phyloP scores from a whole-genome alignment of 2,329 filamentous ascomycete genomes.

The Verticillium nubilum region DNA sequence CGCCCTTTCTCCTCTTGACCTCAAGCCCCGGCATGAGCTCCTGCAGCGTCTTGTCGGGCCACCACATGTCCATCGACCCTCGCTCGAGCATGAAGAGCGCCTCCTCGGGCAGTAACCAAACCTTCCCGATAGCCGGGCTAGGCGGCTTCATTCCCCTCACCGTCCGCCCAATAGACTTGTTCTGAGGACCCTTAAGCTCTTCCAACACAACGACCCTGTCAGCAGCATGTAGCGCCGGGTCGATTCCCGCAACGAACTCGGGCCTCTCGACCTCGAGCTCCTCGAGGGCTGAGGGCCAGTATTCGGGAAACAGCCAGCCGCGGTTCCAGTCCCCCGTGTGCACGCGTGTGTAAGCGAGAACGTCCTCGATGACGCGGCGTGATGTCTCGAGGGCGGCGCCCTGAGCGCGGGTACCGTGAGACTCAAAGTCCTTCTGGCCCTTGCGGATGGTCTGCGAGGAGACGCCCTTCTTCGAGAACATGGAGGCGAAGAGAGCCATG shows the following conservation, averaged over 20 bases:
- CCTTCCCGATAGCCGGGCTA: conserved; percentile 48
- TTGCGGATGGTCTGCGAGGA: conserved; percentile 70
- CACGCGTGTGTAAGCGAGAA: conserved; percentile 69
- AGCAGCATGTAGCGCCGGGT: conserved; percentile 30
- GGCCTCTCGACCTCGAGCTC: conserved; percentile 2
- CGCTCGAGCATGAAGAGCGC: conserved; percentile 84
- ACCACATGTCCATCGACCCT: conserved; percentile 81
- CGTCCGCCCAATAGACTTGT: conserved; percentile 69
- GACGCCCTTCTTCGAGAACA: conserved; percentile 44
- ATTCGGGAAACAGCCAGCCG: conserved; percentile 69
- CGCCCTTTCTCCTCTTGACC: conserved; percentile 14
- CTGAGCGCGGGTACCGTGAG: conserved; percentile 81
- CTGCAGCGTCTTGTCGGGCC: conserved; percentile 56
- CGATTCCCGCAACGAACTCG: conserved; percentile 21
- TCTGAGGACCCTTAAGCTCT: conserved; percentile 65
- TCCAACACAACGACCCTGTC: conserved; percentile 63
- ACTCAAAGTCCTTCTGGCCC: conserved; percentile 96
- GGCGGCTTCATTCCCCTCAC: conserved; percentile 48
- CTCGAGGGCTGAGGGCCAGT: conserved; percentile 29
- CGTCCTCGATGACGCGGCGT: conserved; percentile 82
- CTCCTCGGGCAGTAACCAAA: conserved; percentile 90
- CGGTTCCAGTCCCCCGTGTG: conserved; percentile 65
- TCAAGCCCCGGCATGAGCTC: conserved; percentile 34
- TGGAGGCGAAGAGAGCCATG: conserved; percentile 65
- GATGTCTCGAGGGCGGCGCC: conserved; percentile 73